phyloP scores from a whole-genome alignment of 1,139 yeast species.

The Starmera stellimalicola region DNA sequence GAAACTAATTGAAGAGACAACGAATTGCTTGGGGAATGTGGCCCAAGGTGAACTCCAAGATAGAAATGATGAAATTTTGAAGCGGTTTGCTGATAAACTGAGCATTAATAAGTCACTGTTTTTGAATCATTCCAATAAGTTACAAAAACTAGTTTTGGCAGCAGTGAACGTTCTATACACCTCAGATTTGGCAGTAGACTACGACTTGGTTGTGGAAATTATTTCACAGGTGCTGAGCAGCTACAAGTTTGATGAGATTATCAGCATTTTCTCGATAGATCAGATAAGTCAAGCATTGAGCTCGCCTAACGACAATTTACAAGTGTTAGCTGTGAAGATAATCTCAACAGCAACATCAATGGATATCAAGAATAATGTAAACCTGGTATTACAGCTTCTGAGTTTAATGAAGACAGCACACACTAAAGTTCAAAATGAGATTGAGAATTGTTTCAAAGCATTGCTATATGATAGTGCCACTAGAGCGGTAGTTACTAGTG shows the following conservation, averaged over 20 bases:
- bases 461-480: conserved; percentile 20
- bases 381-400: conserved; percentile 19
- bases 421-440: conserved; percentile 19
- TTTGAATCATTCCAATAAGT: too few species aligned
- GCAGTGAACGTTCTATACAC: conserved; percentile 6
- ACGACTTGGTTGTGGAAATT: conserved; percentile 17
- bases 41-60: too few species aligned
- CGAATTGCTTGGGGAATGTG: too few species aligned
- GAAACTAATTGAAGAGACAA: too few species aligned
- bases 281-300: conserved; percentile 22
- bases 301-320: conserved; percentile 19
- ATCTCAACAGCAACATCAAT: conserved; percentile 23
- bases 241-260: conserved; percentile 21
- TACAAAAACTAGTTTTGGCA: conserved; percentile 3
- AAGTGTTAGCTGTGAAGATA: conserved; percentile 22
- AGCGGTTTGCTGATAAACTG: too few species aligned
- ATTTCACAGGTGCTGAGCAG: conserved; percentile 18
- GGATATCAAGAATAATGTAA: conserved; percentile 22
- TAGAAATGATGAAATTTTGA: too few species aligned
- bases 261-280: conserved; percentile 18
- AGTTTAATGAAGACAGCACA: conserved; percentile 16
- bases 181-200: conserved; percentile 12
- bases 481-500: conserved; percentile 20
- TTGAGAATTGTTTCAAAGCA: conserved; percentile 19
- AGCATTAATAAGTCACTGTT: too few species aligned